A percentile compares a stretch with the other conserved stretches of the same genome.
Conservation (phyloP, 2,329 filamentous ascomycete genomes). For the Fusarium succisae region DNA sequence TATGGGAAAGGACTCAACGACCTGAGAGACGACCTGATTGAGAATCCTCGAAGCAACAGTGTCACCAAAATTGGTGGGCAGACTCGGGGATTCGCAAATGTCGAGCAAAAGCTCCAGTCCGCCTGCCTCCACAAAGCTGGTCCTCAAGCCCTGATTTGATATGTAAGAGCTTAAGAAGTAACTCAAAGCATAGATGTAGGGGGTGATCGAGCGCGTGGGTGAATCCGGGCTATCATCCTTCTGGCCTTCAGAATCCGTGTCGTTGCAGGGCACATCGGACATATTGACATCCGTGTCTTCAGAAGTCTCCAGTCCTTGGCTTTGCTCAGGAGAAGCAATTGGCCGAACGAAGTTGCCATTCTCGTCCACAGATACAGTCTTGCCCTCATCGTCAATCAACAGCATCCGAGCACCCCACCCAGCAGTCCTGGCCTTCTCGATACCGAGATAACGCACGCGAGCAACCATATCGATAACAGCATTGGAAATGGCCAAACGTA, state of each 20-base stretch:
- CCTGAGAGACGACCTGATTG: conserved; percentile 76
- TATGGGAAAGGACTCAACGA: conserved; percentile 83
- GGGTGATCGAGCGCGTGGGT: conserved; percentile 57
- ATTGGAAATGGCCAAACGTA: conserved; percentile 82
- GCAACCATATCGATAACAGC: conserved; percentile 91
- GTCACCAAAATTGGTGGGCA: conserved; percentile 71
- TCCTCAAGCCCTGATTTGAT: conserved; percentile 76
- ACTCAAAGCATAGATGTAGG: conserved; percentile 79
- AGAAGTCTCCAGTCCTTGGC: conserved; percentile 50
- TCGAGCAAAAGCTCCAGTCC: conserved; percentile 87
- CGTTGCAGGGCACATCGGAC: conserved; percentile 58
- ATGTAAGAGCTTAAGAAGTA: conserved; percentile 82
- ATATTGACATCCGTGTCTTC: conserved; percentile 70
- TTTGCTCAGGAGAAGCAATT: conserved; percentile 46
- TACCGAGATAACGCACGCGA: conserved; percentile 79
- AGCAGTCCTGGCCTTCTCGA: conserved; percentile 71
- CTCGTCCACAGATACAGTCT: conserved; percentile 62
- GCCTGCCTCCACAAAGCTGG: conserved; percentile 78
- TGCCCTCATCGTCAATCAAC: conserved; percentile 66
- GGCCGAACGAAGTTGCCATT: conserved; percentile 52
- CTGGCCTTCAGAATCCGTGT: conserved; percentile 17
- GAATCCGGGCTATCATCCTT: conserved; percentile 36
- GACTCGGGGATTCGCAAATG: conserved; percentile 81
- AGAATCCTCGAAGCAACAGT: conserved; percentile 74
- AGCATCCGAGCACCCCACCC: conserved; percentile 85